Percentiles rank a stretch among this genome's conserved stretches.
phyloP scores from a whole-genome alignment of 2,329 filamentous ascomycete genomes.

The Verticillium isaacii region DNA sequence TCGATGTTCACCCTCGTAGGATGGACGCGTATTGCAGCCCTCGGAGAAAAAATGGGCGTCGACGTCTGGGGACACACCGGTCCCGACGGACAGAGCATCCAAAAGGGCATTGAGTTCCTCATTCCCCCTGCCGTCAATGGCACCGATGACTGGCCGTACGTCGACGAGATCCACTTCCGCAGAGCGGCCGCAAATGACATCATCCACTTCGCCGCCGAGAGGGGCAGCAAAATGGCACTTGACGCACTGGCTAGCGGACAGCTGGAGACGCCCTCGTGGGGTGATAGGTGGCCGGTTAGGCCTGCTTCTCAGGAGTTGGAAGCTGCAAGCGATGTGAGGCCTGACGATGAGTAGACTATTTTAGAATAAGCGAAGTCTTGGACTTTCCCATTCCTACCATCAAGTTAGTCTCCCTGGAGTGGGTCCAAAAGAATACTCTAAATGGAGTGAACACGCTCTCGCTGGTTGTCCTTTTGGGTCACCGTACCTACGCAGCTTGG shows the following conservation, averaged over 20 bases:
- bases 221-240: background rate
- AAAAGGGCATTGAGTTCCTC: slow-evolving; percentile 16
- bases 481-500: too few relatives aligned
- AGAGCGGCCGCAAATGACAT: background rate
- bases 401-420: too few relatives aligned
- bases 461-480: too few relatives aligned
- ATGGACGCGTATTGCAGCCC: slow-evolving; percentile 11
- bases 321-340: background rate
- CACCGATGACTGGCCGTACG: slow-evolving; percentile 12
- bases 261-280: background rate
- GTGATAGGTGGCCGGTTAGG: background rate
- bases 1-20: slow-evolving; percentile 19
- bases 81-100: slow-evolving; percentile 15
- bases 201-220: background rate
- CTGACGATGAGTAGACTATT: too few relatives aligned
- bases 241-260: background rate
- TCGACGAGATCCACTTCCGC: slow-evolving; percentile 7
- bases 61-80: slow-evolving; percentile 17
- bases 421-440: too few relatives aligned
- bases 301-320: background rate
- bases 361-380: too few relatives aligned
- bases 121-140: slow-evolving; percentile 17
- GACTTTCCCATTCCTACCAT: too few relatives aligned
- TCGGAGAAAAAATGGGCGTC: slow-evolving; percentile 16
- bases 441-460: too few relatives aligned